Evolutionary conservation across 164 flowering plant genomes (phyloP).

Genomic region (Cinnamomum chago): DNA sequence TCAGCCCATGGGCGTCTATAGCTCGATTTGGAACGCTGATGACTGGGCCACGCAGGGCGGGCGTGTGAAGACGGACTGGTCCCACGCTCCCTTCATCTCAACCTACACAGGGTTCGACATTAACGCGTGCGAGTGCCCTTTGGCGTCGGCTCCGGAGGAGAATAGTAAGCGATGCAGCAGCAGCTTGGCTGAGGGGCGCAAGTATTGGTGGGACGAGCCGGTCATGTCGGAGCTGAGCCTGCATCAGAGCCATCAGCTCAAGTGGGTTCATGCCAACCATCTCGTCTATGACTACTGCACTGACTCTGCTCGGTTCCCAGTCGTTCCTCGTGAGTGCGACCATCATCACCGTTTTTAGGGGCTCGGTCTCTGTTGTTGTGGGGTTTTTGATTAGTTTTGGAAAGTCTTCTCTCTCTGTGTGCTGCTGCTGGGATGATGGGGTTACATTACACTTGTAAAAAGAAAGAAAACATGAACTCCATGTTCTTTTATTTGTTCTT

Average conservation of each 20-base stretch:
- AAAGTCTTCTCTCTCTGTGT: background rate
- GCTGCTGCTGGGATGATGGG: background rate
- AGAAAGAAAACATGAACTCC: conserved; percentile 25
- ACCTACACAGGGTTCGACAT: conserved; percentile 74
- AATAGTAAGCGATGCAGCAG: conserved; percentile 48
- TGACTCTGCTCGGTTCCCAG: conserved; percentile 68
- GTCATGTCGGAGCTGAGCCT: conserved; percentile 60
- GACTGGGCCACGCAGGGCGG: conserved; percentile 99
- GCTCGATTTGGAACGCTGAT: conserved; percentile 99
- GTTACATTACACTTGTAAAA: conserved; percentile 3
- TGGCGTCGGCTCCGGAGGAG: conserved; percentile 29
- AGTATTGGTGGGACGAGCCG: conserved; percentile 89
- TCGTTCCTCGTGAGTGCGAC: conserved; percentile 59
- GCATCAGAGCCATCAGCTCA: conserved; percentile 89
- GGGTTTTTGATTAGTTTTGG: no score
- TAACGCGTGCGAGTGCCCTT: conserved; percentile 64
- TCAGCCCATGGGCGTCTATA: conserved; percentile 95
- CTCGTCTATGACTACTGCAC: conserved; percentile 81
- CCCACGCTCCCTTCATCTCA: conserved; percentile 78
- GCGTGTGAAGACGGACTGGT: conserved; percentile 82
- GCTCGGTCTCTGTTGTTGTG: no score
- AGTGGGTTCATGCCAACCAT: conserved; percentile 86
- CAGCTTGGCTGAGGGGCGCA: conserved; percentile 36
- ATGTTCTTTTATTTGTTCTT: conserved; percentile 12
- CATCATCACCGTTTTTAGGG: conserved; percentile 66